Evolutionary conservation across 345 rosid species (phyloP).

Genomic region (Rubroshorea leprosula): DNA sequence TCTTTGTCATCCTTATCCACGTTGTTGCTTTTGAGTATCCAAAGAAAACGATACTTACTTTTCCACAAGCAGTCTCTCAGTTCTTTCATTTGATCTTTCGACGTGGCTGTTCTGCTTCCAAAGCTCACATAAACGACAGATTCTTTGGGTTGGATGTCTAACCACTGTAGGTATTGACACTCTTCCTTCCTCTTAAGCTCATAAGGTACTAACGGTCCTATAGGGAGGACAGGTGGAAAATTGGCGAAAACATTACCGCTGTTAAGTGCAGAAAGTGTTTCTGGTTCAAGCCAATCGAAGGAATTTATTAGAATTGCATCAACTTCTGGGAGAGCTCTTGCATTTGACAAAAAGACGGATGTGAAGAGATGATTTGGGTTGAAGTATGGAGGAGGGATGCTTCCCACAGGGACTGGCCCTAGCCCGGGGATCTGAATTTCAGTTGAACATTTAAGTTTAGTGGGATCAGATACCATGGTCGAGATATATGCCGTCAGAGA

Average conservation of each 20-base stretch:
- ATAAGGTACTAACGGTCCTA: no score
- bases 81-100: no score
- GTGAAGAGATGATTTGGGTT: neutral
- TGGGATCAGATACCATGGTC: neutral
- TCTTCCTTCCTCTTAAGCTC: no score
- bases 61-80: no score
- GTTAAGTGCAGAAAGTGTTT: no score
- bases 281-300: no score
- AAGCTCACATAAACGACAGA: no score
- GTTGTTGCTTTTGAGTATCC: conserved; percentile 31
- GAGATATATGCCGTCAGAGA: neutral
- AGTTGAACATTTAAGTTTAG: neutral
- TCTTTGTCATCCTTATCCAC: conserved; percentile 38
- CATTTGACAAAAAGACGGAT: neutral
- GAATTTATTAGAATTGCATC: neutral
- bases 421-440: neutral
- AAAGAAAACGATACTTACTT: conserved; percentile 27
- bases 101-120: no score
- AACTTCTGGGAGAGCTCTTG: neutral
- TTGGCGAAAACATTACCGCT: no score
- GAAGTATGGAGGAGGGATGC: neutral
- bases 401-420: neutral
- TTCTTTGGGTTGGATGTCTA: no score
- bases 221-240: no score
- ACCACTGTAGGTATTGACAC: no score